Conservation (phyloP, 345 rosid species). For the Corchorus olitorius region DNA sequence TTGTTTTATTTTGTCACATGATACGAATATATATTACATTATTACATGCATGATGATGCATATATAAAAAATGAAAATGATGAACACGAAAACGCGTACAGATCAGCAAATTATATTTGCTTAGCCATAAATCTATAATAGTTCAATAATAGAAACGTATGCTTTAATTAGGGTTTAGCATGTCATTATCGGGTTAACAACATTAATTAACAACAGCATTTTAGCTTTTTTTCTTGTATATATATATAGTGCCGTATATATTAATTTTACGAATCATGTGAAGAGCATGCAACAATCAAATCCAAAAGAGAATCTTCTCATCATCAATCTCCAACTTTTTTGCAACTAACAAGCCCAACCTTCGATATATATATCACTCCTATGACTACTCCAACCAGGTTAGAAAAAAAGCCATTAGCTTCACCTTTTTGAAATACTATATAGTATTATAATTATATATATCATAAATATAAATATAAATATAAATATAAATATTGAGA, state of each 20-base stretch:
- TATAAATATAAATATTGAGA: too few species aligned
- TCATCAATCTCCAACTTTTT: slow-evolving; percentile 37
- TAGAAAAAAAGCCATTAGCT: not conserved
- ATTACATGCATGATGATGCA: not conserved
- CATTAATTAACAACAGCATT: not conserved
- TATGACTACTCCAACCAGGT: not conserved
- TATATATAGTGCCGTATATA: not conserved
- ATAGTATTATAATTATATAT: too few species aligned
- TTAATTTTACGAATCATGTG: slow-evolving; percentile 16
- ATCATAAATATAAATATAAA: too few species aligned
- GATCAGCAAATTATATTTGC: slow-evolving; percentile 14
- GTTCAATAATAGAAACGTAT: not conserved
- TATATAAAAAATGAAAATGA: not conserved
- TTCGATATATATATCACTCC: not conserved
- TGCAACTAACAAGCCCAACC: slow-evolving; percentile 28
- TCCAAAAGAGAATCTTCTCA: slow-evolving; percentile 34
- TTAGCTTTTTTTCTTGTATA: not conserved
- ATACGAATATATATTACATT: not conserved
- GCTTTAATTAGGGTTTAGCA: slow-evolving; percentile 8
- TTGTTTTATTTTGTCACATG: slow-evolving; percentile 38
- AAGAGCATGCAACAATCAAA: slow-evolving; percentile 24
- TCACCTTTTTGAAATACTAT: not conserved
- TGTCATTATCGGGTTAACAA: not conserved
- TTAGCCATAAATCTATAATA: not conserved
- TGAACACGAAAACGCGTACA: slow-evolving; percentile 33